phyloP scores from a whole-genome alignment of 345 rosid species.

The Pistacia vera region DNA sequence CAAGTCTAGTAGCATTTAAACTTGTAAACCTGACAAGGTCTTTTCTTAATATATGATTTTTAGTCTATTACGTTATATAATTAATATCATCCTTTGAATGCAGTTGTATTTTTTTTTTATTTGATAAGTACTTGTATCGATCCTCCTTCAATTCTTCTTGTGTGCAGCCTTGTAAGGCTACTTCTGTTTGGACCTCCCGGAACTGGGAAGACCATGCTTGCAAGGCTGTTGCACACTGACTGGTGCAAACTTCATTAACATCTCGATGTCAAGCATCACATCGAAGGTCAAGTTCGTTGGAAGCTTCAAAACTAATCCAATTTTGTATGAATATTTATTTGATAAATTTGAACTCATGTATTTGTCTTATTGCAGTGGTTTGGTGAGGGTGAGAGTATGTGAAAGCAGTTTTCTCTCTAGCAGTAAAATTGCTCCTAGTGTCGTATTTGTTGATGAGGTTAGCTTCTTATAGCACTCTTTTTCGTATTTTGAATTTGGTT shows the following conservation, averaged over 20 bases:
- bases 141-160: constrained; percentile 17
- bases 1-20: background rate
- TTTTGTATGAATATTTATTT: constrained; percentile 1
- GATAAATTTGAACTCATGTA: constrained; percentile 13
- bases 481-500: constrained; percentile 16
- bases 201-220: constrained; percentile 96
- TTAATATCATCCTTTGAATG: background rate
- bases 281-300: constrained; percentile 61
- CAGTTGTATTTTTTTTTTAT: background rate
- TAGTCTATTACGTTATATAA: background rate
- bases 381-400: constrained; percentile 95
- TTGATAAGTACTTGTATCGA: background rate
- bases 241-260: constrained; percentile 91
- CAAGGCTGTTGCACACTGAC: constrained; percentile 99
- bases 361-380: constrained; percentile 67
- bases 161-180: constrained; percentile 87
- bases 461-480: constrained; percentile 20
- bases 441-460: constrained; percentile 95
- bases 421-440: constrained; percentile 91
- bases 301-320: constrained; percentile 10
- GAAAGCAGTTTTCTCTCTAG: constrained; percentile 87
- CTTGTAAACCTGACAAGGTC: background rate
- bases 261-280: constrained; percentile 87
- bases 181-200: constrained; percentile 96
- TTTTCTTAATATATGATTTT: background rate